Evolutionary conservation across 805 yeast species (phyloP), one percentile per base, ranked within the genome.

Genomic region (Candida ortonii): DNA sequence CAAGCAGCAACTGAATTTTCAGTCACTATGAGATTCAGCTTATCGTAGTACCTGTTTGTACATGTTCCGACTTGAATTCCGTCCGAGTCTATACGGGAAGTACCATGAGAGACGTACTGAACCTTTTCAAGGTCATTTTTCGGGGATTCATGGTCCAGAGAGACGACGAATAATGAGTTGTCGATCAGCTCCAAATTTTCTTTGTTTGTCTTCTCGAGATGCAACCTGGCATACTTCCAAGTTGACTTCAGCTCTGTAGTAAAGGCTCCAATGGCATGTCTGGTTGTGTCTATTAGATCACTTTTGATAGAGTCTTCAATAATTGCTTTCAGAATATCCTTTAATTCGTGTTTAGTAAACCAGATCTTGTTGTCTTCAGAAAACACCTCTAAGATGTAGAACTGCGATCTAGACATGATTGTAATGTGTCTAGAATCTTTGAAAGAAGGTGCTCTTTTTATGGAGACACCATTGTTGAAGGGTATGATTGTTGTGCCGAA

Each of bases 401-500:
- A 73, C 48, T 73, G 78, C 31, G 75, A 73, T 39, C 69, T 62
- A 27, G 73, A 59, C 40, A 75, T 56, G 7, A 76, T 51, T 3
- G 75, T 57, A n/a, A 76, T 67, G 51, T 74, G 79, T 23, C 71
- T 58, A 8, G 76, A 64, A 25, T 69, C 64, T 15, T 56, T 48
- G 14, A 51, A 43, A 28, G 61, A 47, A 5, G 34, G 25, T 33
- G 55, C 53, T 30, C 57, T 60, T 43, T 63, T 61, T 36, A 71
- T 58, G 5, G 68, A 52, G 13, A 73, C 63, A 25, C 68, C 68
- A 22, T 52, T 50, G 22, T 56, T 57, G 20, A 62, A 63, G 2
- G 80, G 80, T 8, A 64, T 57, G 38, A 89, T 67, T 0, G 88
- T 73, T 6, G 87, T 70, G 7, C 87, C 88, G 56, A 84, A 84